phyloP scores from a whole-genome alignment of 768 basidiomycete genomes.

The Amanita jacksonii region DNA sequence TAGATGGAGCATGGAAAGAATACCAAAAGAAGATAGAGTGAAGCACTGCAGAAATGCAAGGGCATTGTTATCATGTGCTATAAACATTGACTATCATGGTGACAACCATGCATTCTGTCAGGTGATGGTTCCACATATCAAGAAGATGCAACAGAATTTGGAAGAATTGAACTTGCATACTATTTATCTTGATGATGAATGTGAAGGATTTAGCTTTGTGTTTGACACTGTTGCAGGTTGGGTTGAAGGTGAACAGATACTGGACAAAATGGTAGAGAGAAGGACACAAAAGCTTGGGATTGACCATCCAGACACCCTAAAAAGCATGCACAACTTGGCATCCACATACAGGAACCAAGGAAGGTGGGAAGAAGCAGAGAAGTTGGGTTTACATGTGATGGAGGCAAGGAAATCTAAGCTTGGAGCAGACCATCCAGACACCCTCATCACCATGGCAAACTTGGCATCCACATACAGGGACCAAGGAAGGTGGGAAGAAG shows the following conservation, averaged over 20 bases:
- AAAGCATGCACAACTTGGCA: slow-evolving; percentile 2
- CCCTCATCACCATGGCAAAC: too few relatives aligned
- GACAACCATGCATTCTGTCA: not conserved
- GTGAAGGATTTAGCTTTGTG: not conserved
- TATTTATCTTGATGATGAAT: not conserved
- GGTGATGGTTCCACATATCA: slow-evolving; percentile 8
- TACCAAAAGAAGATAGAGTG: not conserved
- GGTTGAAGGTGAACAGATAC: not conserved
- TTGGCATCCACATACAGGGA: too few relatives aligned
- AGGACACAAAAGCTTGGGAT: not conserved
- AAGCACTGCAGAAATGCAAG: not conserved
- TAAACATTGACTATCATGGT: not conserved
- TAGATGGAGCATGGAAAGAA: slow-evolving; percentile 1
- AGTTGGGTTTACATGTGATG: too few relatives aligned
- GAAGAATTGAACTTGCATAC: not conserved
- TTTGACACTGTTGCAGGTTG: not conserved
- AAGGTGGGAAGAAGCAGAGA: too few relatives aligned
- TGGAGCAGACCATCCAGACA: too few relatives aligned
- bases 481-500: too few relatives aligned
- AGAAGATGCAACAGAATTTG: not conserved
- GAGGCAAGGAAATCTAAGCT: too few relatives aligned
- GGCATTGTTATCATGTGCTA: slow-evolving; percentile 1
- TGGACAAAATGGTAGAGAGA: not conserved
- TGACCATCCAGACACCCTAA: not conserved
- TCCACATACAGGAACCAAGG: not conserved